A percentile compares a stretch with the other conserved stretches of the same genome.
Evolutionary conservation across 1,284 basidiomycete genomes (phyloP).

Genomic region (Bothia castanella): DNA sequence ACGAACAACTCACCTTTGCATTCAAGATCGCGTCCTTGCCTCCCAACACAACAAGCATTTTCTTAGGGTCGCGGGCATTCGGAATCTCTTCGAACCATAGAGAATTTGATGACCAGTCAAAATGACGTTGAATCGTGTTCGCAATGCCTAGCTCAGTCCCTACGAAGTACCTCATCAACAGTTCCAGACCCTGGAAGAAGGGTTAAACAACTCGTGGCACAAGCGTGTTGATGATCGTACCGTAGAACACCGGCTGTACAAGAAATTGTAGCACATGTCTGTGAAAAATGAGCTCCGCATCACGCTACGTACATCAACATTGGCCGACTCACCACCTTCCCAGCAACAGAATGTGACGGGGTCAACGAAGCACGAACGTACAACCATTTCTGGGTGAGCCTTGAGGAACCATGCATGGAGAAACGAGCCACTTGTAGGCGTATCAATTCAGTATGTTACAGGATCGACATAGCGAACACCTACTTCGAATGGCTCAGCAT

Average conservation of each 20-base stretch:
- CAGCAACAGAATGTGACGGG: slow-evolving; percentile 86
- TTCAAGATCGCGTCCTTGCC: slow-evolving; percentile 79
- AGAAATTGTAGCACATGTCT: slow-evolving; percentile 88
- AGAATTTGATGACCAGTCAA: slow-evolving; percentile 86
- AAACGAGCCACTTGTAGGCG: slow-evolving; percentile 58
- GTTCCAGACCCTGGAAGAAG: slow-evolving; percentile 58
- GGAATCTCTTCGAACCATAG: slow-evolving; percentile 89
- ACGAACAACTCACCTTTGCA: slow-evolving; percentile 47
- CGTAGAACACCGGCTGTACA: slow-evolving; percentile 64
- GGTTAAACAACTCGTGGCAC: slow-evolving; percentile 11
- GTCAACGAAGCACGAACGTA: slow-evolving; percentile 83
- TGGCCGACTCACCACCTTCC: slow-evolving; percentile 68
- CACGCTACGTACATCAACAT: neutral
- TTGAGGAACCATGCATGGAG: slow-evolving; percentile 84
- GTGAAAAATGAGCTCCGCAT: slow-evolving; percentile 7
- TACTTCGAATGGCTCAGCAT: slow-evolving; percentile 88
- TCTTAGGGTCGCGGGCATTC: slow-evolving; percentile 56
- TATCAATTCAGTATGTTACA: slow-evolving; percentile 4
- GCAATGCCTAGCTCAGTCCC: slow-evolving; percentile 82
- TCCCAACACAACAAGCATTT: slow-evolving; percentile 71
- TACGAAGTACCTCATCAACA: slow-evolving; percentile 84
- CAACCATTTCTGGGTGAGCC: slow-evolving; percentile 62
- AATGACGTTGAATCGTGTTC: slow-evolving; percentile 79
- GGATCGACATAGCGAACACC: slow-evolving; percentile 24
- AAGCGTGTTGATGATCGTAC: slow-evolving; percentile 38